A percentile compares a stretch with the other conserved stretches of the same genome.
Evolutionary conservation across 2,329 filamentous ascomycete species (phyloP).

Genomic region (Pyrenophora graminea): DNA sequence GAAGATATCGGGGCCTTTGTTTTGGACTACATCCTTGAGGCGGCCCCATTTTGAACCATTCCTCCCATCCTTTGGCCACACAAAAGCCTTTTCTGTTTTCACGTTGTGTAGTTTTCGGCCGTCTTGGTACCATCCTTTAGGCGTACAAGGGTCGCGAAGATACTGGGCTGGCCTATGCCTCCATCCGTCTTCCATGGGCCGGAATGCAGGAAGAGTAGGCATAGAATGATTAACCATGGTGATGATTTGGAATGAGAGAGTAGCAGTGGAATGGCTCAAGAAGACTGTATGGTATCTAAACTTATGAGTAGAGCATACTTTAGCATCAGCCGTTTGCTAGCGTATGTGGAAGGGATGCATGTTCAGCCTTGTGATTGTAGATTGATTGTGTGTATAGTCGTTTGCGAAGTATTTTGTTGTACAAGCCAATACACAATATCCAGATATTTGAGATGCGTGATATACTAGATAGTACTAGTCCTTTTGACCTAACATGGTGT

Average conservation of each 20-base stretch:
- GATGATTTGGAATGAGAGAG: not conserved
- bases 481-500: not conserved
- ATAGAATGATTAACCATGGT: slow-evolving; percentile 1
- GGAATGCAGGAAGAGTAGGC: slow-evolving; percentile 2
- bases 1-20: slow-evolving; percentile 53
- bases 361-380: not conserved
- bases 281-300: not conserved
- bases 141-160: slow-evolving; percentile 4
- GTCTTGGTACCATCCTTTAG: slow-evolving; percentile 35
- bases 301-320: not conserved
- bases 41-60: slow-evolving; percentile 44
- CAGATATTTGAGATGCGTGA: not conserved
- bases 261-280: not conserved
- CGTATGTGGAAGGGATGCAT: not conserved
- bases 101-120: slow-evolving; percentile 24
- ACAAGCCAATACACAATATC: not conserved
- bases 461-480: not conserved
- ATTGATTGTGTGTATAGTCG: slow-evolving; percentile 4
- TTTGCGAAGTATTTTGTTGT: slow-evolving; percentile 6
- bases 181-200: slow-evolving; percentile 11
- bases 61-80: slow-evolving; percentile 53
- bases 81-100: slow-evolving; percentile 47
- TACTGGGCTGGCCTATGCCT: slow-evolving; percentile 29
- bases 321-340: slow-evolving; percentile 7
- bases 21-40: slow-evolving; percentile 49